Evolutionary conservation across 2,329 filamentous ascomycete species (phyloP).

Genomic region (Emydomyces testavorans): DNA sequence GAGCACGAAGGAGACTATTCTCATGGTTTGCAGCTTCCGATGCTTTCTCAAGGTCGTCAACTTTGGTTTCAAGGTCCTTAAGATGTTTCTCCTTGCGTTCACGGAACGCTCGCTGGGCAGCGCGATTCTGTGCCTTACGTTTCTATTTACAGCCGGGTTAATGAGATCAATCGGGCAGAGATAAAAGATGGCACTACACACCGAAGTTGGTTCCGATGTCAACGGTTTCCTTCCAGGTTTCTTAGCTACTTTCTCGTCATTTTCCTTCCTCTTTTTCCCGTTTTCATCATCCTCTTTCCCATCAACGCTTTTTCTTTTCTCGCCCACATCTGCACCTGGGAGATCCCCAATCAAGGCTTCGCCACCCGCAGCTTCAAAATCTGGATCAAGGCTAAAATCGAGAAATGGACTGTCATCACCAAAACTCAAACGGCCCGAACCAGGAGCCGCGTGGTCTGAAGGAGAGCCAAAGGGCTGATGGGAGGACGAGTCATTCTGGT

Average conservation of each 20-base stretch:
- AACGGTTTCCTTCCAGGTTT: conserved; percentile 94
- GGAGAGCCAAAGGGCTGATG: conserved; percentile 25
- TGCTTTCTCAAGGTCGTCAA: conserved; percentile 59
- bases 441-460: conserved; percentile 27
- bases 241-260: conserved; percentile 76
- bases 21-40: conserved; percentile 75
- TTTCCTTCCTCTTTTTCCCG: conserved; percentile 62
- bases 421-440: conserved; percentile 42
- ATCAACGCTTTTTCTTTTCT: conserved; percentile 47
- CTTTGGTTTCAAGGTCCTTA: conserved; percentile 44
- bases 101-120: conserved; percentile 83
- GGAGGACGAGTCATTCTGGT: conserved; percentile 7
- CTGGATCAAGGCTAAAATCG: conserved; percentile 70
- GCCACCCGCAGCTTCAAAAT: conserved; percentile 55
- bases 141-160: conserved; percentile 30
- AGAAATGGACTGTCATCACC: conserved; percentile 66
- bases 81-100: conserved; percentile 80
- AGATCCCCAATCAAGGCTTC: conserved; percentile 66
- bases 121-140: conserved; percentile 82
- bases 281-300: conserved; percentile 50
- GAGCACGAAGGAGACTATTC: conserved; percentile 70
- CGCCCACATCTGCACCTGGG: conserved; percentile 49
- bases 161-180: conserved; percentile 7
- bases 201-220: conserved; percentile 88
- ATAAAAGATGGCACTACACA: conserved; percentile 43